A percentile compares a stretch with the other conserved stretches of the same genome.
Evolutionary conservation across 2,329 filamentous ascomycete species (phyloP).

Genomic region (Clathrospora elynae): DNA sequence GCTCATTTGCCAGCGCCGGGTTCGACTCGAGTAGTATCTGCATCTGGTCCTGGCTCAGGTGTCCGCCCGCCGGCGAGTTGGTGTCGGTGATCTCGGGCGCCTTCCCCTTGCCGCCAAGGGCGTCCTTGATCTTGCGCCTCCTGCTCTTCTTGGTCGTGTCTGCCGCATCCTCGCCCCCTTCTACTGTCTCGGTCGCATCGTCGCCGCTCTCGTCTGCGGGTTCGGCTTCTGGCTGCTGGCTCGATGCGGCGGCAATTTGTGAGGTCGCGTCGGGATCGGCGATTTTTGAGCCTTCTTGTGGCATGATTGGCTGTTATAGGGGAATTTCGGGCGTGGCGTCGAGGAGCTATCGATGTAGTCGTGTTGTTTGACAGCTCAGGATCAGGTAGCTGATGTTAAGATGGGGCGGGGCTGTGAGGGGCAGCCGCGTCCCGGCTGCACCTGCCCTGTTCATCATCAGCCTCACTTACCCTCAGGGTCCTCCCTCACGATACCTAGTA

Average conservation of each 20-base stretch:
- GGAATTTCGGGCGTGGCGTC: no score
- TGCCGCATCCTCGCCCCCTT: slow-evolving; percentile 34
- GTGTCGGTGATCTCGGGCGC: slow-evolving; percentile 29
- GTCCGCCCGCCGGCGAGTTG: slow-evolving; percentile 36
- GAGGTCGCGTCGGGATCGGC: slow-evolving; percentile 59
- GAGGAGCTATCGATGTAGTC: slow-evolving; percentile 16
- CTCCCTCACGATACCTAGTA: no score
- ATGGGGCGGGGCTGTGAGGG: slow-evolving; percentile 18
- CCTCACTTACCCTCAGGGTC: not conserved
- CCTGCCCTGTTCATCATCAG: slow-evolving; percentile 4
- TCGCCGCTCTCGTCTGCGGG: slow-evolving; percentile 42
- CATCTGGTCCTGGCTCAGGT: slow-evolving; percentile 47
- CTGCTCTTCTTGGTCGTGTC: slow-evolving; percentile 72
- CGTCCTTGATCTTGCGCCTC: slow-evolving; percentile 63
- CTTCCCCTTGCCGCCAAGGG: slow-evolving; percentile 45
- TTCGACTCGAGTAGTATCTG: slow-evolving; percentile 46
- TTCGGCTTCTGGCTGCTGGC: slow-evolving; percentile 34
- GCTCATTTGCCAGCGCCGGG: slow-evolving; percentile 47
- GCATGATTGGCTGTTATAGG: slow-evolving; percentile 28
- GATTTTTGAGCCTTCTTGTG: slow-evolving; percentile 65
- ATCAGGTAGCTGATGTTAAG: slow-evolving; percentile 13
- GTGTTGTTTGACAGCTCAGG: slow-evolving; percentile 10
- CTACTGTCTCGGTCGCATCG: slow-evolving; percentile 47
- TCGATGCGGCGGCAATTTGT: slow-evolving; percentile 48
- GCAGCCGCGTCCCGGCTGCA: not conserved